Evolutionary conservation across 805 yeast species (phyloP).

Genomic region (Myxozyma kluyveri): DNA sequence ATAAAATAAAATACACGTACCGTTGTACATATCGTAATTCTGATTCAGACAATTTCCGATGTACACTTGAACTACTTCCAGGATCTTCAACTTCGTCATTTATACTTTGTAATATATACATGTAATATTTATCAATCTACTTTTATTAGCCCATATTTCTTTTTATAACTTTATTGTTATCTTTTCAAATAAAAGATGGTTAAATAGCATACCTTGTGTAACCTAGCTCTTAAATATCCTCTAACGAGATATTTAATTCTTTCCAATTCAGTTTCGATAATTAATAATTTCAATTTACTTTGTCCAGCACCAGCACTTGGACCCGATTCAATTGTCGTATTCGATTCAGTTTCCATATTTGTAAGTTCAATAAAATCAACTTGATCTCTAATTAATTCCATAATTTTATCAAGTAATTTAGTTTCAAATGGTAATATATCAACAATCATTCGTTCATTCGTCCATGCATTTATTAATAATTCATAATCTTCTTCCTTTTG

Average conservation of each 20-base stretch:
- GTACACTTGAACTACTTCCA: background rate
- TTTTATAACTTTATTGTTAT: background rate
- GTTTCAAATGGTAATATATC: slow-evolving; percentile 76
- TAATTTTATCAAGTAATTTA: slow-evolving; percentile 54
- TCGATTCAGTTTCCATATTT: slow-evolving; percentile 66
- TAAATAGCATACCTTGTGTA: slow-evolving; percentile 38
- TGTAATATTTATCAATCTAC: slow-evolving; percentile 65
- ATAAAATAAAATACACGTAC: slow-evolving; percentile 16
- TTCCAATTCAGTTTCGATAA: slow-evolving; percentile 89
- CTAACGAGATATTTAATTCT: slow-evolving; percentile 79
- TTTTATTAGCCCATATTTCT: background rate
- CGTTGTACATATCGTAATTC: slow-evolving; percentile 66
- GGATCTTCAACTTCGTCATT: slow-evolving; percentile 30
- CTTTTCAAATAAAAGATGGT: background rate
- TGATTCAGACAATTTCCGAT: slow-evolving; percentile 49
- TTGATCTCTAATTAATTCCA: slow-evolving; percentile 55
- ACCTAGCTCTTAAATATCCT: slow-evolving; percentile 73
- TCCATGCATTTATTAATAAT: slow-evolving; percentile 63
- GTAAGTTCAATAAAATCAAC: slow-evolving; percentile 74
- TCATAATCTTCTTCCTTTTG: slow-evolving; percentile 37
- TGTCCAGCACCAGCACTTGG: too few species aligned
- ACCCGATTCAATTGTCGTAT: too few species aligned
- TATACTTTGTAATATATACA: slow-evolving; percentile 53
- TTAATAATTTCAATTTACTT: slow-evolving; percentile 72
- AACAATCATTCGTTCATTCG: slow-evolving; percentile 81